phyloP scores from a whole-genome alignment of 2,329 filamentous ascomycete genomes.

The Oidium heveae region DNA sequence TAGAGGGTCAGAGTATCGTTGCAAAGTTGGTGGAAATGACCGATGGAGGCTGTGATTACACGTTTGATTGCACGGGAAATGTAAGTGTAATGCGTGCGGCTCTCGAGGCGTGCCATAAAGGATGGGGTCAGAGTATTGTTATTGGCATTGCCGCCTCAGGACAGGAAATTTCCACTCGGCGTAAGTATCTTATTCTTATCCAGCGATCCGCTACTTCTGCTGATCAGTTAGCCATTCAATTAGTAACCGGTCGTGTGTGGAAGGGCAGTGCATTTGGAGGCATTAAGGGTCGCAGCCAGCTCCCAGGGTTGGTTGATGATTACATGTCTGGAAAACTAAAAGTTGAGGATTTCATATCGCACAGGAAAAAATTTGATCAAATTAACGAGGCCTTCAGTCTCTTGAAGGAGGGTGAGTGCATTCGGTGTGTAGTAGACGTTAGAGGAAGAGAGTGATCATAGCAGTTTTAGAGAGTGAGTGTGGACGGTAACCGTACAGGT shows the following conservation, averaged over 20 bases:
- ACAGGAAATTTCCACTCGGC: conserved; percentile 81
- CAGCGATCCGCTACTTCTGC: background rate
- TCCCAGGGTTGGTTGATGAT: conserved; percentile 65
- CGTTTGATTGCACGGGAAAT: conserved; percentile 97
- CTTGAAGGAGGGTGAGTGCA: conserved; percentile 95
- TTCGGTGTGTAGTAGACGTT: conserved; percentile 71
- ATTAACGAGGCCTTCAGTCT: conserved; percentile 80
- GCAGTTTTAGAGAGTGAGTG: background rate
- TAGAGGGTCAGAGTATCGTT: conserved; percentile 57
- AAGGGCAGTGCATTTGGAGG: conserved; percentile 89
- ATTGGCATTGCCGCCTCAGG: conserved; percentile 93
- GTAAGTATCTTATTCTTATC: conserved; percentile 30
- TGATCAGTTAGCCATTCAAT: conserved; percentile 55
- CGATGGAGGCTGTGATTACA: conserved; percentile 94
- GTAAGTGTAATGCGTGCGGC: conserved; percentile 88
- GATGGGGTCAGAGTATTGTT: conserved; percentile 93
- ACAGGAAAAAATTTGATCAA: conserved; percentile 55
- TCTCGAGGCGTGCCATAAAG: conserved; percentile 96
- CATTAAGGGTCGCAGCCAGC: conserved; percentile 88
- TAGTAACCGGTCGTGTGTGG: conserved; percentile 94
- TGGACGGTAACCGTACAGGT: background rate
- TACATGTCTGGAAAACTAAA: conserved; percentile 79
- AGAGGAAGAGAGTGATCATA: background rate
- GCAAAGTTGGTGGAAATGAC: conserved; percentile 94
- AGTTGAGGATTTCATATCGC: conserved; percentile 98